phyloP scores from a whole-genome alignment of 2,329 filamentous ascomycete genomes.

The Cladorrhinum sp. region DNA sequence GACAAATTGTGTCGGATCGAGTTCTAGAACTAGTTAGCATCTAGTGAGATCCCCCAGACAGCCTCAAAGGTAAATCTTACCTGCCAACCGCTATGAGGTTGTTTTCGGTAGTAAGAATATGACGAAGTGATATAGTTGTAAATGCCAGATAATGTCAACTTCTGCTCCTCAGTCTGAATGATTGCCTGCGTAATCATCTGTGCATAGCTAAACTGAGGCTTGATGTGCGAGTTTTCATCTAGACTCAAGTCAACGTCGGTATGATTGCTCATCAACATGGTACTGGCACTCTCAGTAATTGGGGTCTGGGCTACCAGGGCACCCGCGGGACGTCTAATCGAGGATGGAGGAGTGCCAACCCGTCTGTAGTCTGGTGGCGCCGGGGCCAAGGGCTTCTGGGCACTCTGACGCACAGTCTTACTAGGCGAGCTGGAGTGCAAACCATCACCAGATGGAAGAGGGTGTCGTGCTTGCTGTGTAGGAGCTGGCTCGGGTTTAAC shows the following conservation, averaged over 20 bases:
- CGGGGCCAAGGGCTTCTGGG: conserved; percentile 53
- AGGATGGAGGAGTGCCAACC: conserved; percentile 58
- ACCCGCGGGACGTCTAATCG: conserved; percentile 33
- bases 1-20: conserved; percentile 96
- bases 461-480: conserved; percentile 24
- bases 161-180: conserved; percentile 78
- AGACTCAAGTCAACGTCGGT: conserved; percentile 71
- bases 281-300: conserved; percentile 30
- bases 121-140: conserved; percentile 89
- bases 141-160: conserved; percentile 86
- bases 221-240: conserved; percentile 84
- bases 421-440: conserved; percentile 27
- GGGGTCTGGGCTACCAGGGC: conserved; percentile 38
- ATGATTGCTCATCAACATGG: conserved; percentile 43
- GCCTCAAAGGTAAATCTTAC: conserved; percentile 44
- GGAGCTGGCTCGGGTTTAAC: conserved; percentile 31
- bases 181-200: conserved; percentile 97
- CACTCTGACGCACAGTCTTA: conserved; percentile 31
- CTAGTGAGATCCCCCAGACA: background rate
- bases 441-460: conserved; percentile 29
- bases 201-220: conserved; percentile 94
- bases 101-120: conserved; percentile 90
- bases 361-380: conserved; percentile 59
- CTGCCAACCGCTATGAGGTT: conserved; percentile 81
- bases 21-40: conserved; percentile 57